Percentiles rank a stretch among this genome's conserved stretches.
phyloP scores from a whole-genome alignment of 2,329 filamentous ascomycete genomes.

The Cryphonectria carpinicola region DNA sequence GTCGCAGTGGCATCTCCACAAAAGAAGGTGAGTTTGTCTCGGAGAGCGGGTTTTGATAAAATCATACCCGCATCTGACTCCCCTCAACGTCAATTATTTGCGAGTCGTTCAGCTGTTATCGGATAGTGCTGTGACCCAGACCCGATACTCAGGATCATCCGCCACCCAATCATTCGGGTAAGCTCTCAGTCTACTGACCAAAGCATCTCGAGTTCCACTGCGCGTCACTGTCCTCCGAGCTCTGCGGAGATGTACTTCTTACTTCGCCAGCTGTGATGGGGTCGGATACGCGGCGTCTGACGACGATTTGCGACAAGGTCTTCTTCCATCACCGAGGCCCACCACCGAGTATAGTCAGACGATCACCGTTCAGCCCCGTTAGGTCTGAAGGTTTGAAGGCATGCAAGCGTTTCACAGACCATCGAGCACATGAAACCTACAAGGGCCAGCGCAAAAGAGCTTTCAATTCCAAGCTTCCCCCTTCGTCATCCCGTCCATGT shows the following conservation, averaged over 20 bases:
- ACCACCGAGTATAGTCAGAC: background rate
- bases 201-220: background rate
- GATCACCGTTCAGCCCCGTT: background rate
- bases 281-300: conserved; percentile 4
- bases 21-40: background rate
- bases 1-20: background rate
- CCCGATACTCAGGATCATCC: background rate
- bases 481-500: background rate
- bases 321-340: background rate
- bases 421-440: background rate
- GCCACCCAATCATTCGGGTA: background rate
- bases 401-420: background rate
- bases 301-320: conserved; percentile 3
- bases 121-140: background rate
- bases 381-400: background rate
- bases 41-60: background rate
- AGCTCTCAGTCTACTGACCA: background rate
- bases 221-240: background rate
- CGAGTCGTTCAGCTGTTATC: background rate
- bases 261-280: background rate
- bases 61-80: background rate
- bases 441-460: background rate
- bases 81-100: background rate
- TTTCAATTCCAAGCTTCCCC: background rate
- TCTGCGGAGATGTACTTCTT: background rate